Percentiles rank a stretch among this genome's conserved stretches.
Evolutionary conservation across 2,329 filamentous ascomycete genomes (phyloP).

Genomic region (Alternaria infectoria): DNA sequence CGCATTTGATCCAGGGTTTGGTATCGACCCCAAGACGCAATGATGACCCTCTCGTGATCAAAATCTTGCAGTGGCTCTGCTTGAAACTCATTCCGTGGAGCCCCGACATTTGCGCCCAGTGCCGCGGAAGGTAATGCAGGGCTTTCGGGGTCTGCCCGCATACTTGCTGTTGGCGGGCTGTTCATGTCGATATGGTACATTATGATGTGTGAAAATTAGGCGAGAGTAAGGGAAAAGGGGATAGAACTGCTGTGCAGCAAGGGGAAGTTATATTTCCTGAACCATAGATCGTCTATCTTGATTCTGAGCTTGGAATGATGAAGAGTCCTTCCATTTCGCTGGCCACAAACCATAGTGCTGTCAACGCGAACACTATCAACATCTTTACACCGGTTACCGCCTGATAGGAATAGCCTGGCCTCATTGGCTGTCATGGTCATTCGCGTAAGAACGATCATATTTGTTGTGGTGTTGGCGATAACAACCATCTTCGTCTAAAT

Average conservation of each 20-base stretch:
- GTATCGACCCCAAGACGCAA: neutral
- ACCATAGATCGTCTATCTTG: neutral
- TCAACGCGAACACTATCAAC: too few relatives aligned
- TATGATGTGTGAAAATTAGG: neutral
- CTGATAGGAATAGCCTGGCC: neutral
- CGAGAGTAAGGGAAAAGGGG: neutral
- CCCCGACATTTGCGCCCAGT: neutral
- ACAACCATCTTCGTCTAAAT: neutral
- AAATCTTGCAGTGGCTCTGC: neutral
- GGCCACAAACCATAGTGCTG: neutral
- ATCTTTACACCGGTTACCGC: neutral
- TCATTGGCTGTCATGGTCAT: neutral
- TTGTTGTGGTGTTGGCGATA: neutral
- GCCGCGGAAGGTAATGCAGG: neutral
- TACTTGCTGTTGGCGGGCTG: neutral
- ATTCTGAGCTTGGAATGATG: neutral
- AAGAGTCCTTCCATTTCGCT: neutral
- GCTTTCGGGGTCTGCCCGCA: neutral
- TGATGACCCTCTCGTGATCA: neutral
- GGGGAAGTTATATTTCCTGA: neutral
- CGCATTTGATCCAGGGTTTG: neutral
- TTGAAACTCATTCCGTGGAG: neutral
- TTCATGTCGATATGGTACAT: constrained; percentile 1
- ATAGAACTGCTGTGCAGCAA: neutral
- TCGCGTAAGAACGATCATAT: neutral